phyloP scores from a whole-genome alignment of 805 yeast species.

The Grigorovia jiainica region DNA sequence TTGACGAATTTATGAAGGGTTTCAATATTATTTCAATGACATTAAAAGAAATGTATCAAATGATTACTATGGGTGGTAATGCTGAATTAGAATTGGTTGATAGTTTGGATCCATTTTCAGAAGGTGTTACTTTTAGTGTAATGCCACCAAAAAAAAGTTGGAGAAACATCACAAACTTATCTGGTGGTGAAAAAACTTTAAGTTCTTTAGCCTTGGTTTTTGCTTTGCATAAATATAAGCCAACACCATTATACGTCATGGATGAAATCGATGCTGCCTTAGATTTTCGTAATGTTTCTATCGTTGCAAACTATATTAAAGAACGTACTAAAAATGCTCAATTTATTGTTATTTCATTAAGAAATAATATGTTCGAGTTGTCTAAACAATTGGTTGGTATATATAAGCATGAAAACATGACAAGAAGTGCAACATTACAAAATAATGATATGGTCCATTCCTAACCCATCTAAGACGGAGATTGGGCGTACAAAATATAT shows the following conservation, averaged over 20 bases:
- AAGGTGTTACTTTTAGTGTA: conserved; percentile 91
- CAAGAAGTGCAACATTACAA: conserved; percentile 69
- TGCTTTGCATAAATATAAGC: conserved; percentile 91
- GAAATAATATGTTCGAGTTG: conserved; percentile 96
- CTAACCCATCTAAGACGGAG: too few relatives aligned
- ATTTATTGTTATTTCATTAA: conserved; percentile 85
- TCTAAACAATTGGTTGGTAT: conserved; percentile 93
- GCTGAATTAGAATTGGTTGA: conserved; percentile 95
- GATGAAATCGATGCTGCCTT: conserved; percentile 98
- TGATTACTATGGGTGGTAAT: conserved; percentile 99
- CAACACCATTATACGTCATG: conserved; percentile 96
- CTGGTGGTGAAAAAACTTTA: conserved; percentile 97
- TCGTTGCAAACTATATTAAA: conserved; percentile 93
- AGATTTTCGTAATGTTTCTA: conserved; percentile 93
- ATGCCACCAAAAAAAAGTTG: conserved; percentile 99
- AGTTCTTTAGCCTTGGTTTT: conserved; percentile 92
- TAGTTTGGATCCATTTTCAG: conserved; percentile 94
- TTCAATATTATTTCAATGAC: conserved; percentile 79
- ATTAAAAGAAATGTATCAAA: conserved; percentile 91
- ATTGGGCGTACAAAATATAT: too few relatives aligned
- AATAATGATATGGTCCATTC: conserved; percentile 41
- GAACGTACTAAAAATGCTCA: conserved; percentile 95
- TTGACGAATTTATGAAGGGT: conserved; percentile 89
- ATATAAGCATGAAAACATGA: conserved; percentile 86
- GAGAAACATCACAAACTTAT: conserved; percentile 88